Evolutionary conservation across 495 filamentous ascomycete genomes (phyloP), one percentile per base, ranked within the genome.

Genomic region (Penicillium coprophilum): DNA sequence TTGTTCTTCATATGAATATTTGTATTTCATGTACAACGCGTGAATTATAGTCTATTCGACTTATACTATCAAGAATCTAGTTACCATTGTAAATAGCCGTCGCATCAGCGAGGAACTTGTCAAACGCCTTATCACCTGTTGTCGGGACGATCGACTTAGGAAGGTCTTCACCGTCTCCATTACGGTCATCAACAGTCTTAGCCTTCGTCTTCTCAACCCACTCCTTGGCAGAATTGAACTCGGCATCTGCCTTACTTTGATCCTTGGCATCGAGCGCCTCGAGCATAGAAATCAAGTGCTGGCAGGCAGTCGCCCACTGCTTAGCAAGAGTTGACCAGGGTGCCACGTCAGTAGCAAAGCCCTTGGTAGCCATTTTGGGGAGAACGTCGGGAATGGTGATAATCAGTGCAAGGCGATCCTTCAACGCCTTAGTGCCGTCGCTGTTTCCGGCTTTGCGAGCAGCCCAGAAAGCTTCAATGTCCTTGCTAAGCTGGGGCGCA

Each of bases 191-290:
- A 12, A 61, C 59, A 45, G 59, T 58, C 59, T 58, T 61, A 20
- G 55, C 36, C 43, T 61, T 61, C 15, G 59, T 61, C 49, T 58
- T 61, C 41, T 53, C 53, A 10, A 57, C 47, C 54, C 59, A 61
- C 9, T 23, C 36, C 38, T 53, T 49, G 1, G 59, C 59, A 45
- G 21, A n/a, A 1, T 45, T 49, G 31, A 57, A 58, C 45, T 61
- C 59, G 23, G 34, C 53, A 38, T 57, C 49, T 13, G 59, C 59
- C 30, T 20, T 58, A 9, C 5, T 34, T 28, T 57, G 31, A 19
- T 61, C 36, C 2, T 50, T 45, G 6, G 10, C 30, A 17, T 58
- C 48, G 28, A 61, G 1, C 11, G 59, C 59, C 19, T 53, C 28
- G 19, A 61, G 41, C 59, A 61, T 61, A 6, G 36, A 2, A 36